A percentile compares a stretch with the other conserved stretches of the same genome.
phyloP scores from a whole-genome alignment of 805 yeast genomes.

The Candida orba region DNA sequence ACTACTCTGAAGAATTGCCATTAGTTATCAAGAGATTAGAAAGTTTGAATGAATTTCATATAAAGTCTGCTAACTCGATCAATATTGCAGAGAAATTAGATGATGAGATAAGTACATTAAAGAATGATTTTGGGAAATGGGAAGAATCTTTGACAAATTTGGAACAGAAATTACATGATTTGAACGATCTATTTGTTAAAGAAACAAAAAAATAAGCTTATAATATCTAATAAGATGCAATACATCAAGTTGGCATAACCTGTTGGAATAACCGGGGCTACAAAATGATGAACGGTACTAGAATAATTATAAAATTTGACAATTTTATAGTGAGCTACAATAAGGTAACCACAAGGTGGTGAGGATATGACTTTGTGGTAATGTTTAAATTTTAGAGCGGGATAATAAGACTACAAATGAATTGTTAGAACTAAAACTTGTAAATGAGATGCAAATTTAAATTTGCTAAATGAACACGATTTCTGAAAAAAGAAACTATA shows the following conservation, averaged over 20 bases:
- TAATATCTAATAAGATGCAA: not conserved
- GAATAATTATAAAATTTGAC: too few species aligned
- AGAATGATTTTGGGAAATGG: constrained; percentile 24
- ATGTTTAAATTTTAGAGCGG: too few species aligned
- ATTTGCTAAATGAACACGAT: too few species aligned
- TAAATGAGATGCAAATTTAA: too few species aligned
- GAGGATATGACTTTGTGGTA: too few species aligned
- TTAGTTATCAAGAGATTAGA: constrained; percentile 21
- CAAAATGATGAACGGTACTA: too few species aligned
- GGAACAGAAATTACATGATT: constrained; percentile 17
- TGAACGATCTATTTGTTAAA: constrained; percentile 6
- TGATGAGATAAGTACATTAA: constrained; percentile 13
- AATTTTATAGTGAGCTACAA: too few species aligned
- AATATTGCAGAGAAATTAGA: constrained; percentile 18
- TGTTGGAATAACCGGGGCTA: too few species aligned
- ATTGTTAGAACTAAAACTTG: too few species aligned
- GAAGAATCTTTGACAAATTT: constrained; percentile 15
- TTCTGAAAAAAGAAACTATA: too few species aligned
- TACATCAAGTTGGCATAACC: not conserved
- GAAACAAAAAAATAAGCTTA: not conserved
- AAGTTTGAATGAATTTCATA: constrained; percentile 21
- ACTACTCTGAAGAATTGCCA: constrained; percentile 21
- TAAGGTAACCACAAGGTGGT: too few species aligned
- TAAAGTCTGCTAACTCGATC: constrained; percentile 12
- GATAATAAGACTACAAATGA: too few species aligned